phyloP scores from a whole-genome alignment of 306 rosid species.

The Prunus persica region DNA sequence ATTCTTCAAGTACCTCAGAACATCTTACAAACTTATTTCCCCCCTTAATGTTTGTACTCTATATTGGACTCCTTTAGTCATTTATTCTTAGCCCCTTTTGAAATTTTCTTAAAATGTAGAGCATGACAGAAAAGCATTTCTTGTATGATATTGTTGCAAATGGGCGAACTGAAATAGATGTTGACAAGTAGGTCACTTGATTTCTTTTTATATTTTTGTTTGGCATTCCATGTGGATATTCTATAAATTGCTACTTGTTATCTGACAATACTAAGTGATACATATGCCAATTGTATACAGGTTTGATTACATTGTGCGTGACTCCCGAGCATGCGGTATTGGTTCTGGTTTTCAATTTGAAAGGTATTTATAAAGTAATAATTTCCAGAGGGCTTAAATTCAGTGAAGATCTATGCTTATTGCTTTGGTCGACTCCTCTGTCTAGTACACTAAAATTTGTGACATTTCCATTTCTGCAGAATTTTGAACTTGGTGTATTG shows the following conservation, averaged over 20 bases:
- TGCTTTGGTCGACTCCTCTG: slow-evolving; percentile 22
- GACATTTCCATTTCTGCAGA: slow-evolving; percentile 5
- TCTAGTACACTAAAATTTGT: slow-evolving; percentile 5
- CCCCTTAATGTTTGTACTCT: neutral
- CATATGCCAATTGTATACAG: slow-evolving; percentile 37
- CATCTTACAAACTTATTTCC: neutral
- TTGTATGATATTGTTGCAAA: slow-evolving; percentile 95
- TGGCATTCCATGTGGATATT: neutral
- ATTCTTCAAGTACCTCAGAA: neutral
- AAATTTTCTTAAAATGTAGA: slow-evolving; percentile 31
- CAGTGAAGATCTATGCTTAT: neutral
- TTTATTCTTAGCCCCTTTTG: slow-evolving; percentile 8
- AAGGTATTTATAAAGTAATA: slow-evolving; percentile 46
- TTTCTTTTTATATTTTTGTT: slow-evolving; percentile 5
- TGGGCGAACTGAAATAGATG: slow-evolving; percentile 94
- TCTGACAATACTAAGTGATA: slow-evolving; percentile 10
- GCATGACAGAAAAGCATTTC: slow-evolving; percentile 60
- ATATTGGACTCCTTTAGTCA: neutral
- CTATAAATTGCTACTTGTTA: slow-evolving; percentile 3
- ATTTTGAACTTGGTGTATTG: slow-evolving; percentile 13
- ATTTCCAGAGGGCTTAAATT: slow-evolving; percentile 16
- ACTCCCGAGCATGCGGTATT: slow-evolving; percentile 87
- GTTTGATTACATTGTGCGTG: slow-evolving; percentile 93
- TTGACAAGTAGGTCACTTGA: slow-evolving; percentile 63
- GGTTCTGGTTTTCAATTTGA: slow-evolving; percentile 84